These are phyloP conservation scores for Paramecium pentaurelia DNA, from an alignment of 73 alveolate species.

Conservation along the genomic window DNA sequence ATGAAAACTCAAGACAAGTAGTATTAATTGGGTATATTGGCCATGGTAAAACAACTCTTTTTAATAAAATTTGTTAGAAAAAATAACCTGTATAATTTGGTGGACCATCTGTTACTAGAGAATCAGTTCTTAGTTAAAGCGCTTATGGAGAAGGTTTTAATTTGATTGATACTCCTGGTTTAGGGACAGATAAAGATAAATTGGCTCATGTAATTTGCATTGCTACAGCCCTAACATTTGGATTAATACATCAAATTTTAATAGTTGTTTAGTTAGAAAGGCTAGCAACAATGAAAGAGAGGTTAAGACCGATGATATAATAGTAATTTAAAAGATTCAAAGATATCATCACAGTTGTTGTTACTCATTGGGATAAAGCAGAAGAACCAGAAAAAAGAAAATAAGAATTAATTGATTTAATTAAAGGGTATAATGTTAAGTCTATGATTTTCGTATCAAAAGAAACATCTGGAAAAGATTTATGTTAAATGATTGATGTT, in stretches of 20 bases:
- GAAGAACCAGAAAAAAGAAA: background rate
- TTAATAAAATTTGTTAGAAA: conserved; percentile 32
- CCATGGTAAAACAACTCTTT: conserved; percentile 38
- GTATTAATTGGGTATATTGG: conserved; percentile 44
- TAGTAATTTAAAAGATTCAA: background rate
- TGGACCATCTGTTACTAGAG: conserved; percentile 15
- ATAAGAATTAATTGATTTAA: background rate
- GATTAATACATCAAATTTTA: background rate
- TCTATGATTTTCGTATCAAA: background rate
- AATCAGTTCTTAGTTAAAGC: background rate
- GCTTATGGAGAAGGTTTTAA: conserved; percentile 43
- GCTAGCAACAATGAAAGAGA: background rate
- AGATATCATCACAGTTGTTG: conserved; percentile 13
- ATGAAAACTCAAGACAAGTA: background rate
- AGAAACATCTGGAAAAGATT: background rate
- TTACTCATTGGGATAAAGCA: conserved; percentile 43
- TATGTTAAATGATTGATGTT: background rate
- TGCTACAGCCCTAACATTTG: background rate
- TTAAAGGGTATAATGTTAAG: background rate
- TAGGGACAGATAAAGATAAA: background rate
- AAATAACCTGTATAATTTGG: background rate
- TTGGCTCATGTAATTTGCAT: conserved; percentile 1
- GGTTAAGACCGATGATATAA: background rate
- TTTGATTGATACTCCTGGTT: conserved; percentile 46
- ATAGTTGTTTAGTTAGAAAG: conserved; percentile 21